Evolutionary conservation across 352 stramenopile genomes (phyloP).

Genomic region (Phytophthora sojae): DNA sequence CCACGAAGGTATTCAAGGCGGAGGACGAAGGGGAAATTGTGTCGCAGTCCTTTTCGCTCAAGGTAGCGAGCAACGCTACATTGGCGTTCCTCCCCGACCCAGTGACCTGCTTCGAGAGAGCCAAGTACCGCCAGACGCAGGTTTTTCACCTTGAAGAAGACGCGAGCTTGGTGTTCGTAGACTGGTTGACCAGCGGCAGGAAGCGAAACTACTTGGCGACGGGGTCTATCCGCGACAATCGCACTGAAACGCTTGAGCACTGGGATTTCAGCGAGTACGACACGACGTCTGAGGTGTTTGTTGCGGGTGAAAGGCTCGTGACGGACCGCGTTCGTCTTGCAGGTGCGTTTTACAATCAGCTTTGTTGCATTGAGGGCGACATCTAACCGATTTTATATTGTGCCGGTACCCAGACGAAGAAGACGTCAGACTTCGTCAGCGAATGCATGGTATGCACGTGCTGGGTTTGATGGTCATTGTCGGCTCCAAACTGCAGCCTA

Average conservation of each 20-base stretch:
- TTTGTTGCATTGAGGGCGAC: not conserved
- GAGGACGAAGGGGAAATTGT: constrained; percentile 52
- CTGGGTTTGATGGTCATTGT: constrained; percentile 76
- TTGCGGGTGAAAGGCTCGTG: constrained; percentile 60
- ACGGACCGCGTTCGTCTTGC: constrained; percentile 73
- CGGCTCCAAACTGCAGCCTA: constrained; percentile 58
- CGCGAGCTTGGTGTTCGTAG: constrained; percentile 79
- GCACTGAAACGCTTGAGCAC: constrained; percentile 75
- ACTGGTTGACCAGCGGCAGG: constrained; percentile 88
- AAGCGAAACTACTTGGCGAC: constrained; percentile 83
- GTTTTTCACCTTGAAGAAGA: constrained; percentile 55
- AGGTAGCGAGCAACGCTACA: constrained; percentile 59
- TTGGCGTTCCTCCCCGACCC: constrained; percentile 81
- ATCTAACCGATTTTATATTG: not conserved
- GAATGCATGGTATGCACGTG: constrained; percentile 82
- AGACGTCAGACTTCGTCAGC: constrained; percentile 62
- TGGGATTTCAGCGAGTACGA: constrained; percentile 87
- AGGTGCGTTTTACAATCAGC: constrained; percentile 36
- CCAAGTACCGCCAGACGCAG: constrained; percentile 77
- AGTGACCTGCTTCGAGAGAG: constrained; percentile 81
- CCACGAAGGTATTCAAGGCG: constrained; percentile 90
- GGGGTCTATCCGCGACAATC: constrained; percentile 61
- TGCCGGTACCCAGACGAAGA: constrained; percentile 63
- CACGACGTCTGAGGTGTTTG: constrained; percentile 64
- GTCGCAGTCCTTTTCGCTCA: constrained; percentile 62